Evolutionary conservation across 2,329 filamentous ascomycete genomes (phyloP).

Genomic region (Stagonosporopsis cucurbitacearum): DNA sequence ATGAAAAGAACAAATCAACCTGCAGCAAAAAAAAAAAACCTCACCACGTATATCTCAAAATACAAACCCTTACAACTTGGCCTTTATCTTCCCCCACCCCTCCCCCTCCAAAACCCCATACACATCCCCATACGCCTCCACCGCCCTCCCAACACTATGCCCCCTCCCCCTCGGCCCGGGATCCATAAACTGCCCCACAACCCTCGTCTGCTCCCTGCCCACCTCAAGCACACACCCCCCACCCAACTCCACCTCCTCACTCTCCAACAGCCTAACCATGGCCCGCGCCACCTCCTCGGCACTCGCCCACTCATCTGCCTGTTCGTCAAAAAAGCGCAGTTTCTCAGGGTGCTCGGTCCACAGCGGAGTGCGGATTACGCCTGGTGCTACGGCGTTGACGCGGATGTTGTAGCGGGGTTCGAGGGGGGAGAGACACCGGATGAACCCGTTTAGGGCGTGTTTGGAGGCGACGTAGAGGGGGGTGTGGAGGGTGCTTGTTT

Average conservation of each 20-base stretch:
- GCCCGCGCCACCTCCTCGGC: slow-evolving; percentile 65
- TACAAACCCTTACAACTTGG: background rate
- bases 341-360: slow-evolving; percentile 70
- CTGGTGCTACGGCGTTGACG: slow-evolving; percentile 66
- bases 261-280: slow-evolving; percentile 62
- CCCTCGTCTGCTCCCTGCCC: slow-evolving; percentile 57
- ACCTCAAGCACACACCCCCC: slow-evolving; percentile 63
- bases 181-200: slow-evolving; percentile 60
- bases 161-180: slow-evolving; percentile 60
- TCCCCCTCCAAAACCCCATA: slow-evolving; percentile 55
- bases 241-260: slow-evolving; percentile 52
- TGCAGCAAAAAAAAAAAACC: too few species aligned
- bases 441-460: slow-evolving; percentile 55
- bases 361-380: slow-evolving; percentile 66
- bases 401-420: slow-evolving; percentile 60
- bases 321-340: slow-evolving; percentile 57
- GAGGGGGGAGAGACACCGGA: slow-evolving; percentile 59
- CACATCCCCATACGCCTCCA: slow-evolving; percentile 56
- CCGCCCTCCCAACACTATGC: slow-evolving; percentile 54
- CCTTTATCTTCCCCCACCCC: slow-evolving; percentile 54
- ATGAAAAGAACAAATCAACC: too few species aligned
- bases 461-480: slow-evolving; percentile 57
- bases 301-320: slow-evolving; percentile 63
- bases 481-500: slow-evolving; percentile 45
- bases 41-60: too few species aligned